A percentile compares a stretch with the other conserved stretches of the same genome.
Evolutionary conservation across 352 stramenopile species (phyloP).

Genomic region (Pythium angustatum): DNA sequence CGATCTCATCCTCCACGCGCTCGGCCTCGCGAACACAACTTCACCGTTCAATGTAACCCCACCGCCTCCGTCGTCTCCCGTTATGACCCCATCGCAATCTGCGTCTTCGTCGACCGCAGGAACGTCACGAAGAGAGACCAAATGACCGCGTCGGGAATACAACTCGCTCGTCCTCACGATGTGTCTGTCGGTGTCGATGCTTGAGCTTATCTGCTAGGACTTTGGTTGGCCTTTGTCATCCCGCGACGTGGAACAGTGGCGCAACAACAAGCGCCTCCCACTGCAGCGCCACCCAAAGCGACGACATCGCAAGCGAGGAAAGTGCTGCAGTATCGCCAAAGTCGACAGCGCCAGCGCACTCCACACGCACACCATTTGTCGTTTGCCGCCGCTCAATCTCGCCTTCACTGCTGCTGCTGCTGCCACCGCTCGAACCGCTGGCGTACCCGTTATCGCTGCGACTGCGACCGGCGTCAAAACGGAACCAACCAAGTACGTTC

Average conservation of each 20-base stretch:
- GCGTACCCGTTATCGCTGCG: background rate
- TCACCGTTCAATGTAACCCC: background rate
- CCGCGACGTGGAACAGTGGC: slow-evolving; percentile 48
- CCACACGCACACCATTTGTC: slow-evolving; percentile 38
- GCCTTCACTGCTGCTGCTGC: slow-evolving; percentile 26
- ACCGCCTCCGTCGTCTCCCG: background rate
- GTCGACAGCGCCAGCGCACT: slow-evolving; percentile 65
- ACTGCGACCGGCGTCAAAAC: slow-evolving; percentile 20
- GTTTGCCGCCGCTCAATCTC: slow-evolving; percentile 24
- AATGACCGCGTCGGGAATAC: no score
- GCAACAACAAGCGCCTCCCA: slow-evolving; percentile 68
- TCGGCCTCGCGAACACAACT: slow-evolving; percentile 32
- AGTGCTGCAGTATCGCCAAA: slow-evolving; percentile 53
- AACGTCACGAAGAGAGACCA: slow-evolving; percentile 22
- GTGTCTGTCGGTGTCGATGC: no score
- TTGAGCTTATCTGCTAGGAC: no score
- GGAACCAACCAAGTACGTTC: slow-evolving; percentile 33
- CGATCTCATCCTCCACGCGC: slow-evolving; percentile 54
- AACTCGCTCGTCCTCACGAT: no score
- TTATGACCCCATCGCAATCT: background rate
- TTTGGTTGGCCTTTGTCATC: slow-evolving; percentile 7
- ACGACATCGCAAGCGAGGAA: slow-evolving; percentile 54
- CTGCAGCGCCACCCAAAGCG: slow-evolving; percentile 59
- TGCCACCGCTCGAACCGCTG: slow-evolving; percentile 15
- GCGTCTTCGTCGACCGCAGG: slow-evolving; percentile 1